Evolutionary conservation across 495 filamentous ascomycete species (phyloP), one percentile per base, ranked within the genome.

Genomic region (Penicillium bialowiezense): DNA sequence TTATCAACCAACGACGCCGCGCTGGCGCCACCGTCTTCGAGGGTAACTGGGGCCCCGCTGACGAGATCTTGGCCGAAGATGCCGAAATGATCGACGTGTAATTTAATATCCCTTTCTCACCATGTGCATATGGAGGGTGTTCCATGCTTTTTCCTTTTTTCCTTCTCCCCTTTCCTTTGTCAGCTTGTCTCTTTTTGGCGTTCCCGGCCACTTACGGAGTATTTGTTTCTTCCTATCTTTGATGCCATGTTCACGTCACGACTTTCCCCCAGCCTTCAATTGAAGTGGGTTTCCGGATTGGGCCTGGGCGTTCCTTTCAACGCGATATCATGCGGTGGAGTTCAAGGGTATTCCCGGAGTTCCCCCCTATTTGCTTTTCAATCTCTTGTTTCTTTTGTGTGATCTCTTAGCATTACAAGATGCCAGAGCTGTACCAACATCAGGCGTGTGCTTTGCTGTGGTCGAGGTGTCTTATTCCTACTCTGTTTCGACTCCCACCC

Each of bases 11-110:
- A 38, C 83, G 90, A 50, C 84, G 89, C 28, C 82, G 84, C 37
- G 88, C 90, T 19, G 88, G 89, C 21, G 95, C 95, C 18, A 95
- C 88, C 8, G 83, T 97, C 41, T 97, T 85, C 52, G 93, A 98
- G 71, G 95, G 93, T 55, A 91, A 89, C 63, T 98, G 90, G 89
- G 93, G 93, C 1, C 93, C 91, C 32, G 82, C 82, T 9, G 85
- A 89, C 52, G 79, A 86, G 48, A 75, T 88, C 21, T 70, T 89
- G 51, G 75, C 73, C n/a, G 80, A 82, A 62, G 84, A 87, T 68
- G 76, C 81, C 38, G 84, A 87, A 63, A 88, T 88, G 84, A 82
- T 86, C 62, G 85, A 89, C 64, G 83, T 84, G 65, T 81, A 67
- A 79, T 63, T 50, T 61, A 60, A 60, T 48, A 54, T 50, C 44